Percentiles rank a stretch among this genome's conserved stretches.
Conservation (phyloP, 768 basidiomycete species). For the Leccinum longicurvipes region DNA sequence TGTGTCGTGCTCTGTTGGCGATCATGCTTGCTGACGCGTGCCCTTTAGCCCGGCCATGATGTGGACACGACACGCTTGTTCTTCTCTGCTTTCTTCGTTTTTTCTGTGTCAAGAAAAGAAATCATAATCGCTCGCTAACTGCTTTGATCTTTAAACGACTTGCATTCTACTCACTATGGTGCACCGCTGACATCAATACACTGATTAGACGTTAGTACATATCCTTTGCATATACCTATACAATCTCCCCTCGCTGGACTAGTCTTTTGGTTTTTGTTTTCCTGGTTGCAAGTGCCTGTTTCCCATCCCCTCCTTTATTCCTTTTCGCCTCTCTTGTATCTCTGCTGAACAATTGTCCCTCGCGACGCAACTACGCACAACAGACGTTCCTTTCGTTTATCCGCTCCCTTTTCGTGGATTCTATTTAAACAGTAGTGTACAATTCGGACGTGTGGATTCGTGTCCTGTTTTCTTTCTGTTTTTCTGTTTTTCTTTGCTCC, state of each 20-base stretch:
- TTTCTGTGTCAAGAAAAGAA: neutral
- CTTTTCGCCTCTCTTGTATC: neutral
- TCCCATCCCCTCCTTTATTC: neutral
- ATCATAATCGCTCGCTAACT: neutral
- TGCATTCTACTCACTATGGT: neutral
- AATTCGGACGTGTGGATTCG: no score
- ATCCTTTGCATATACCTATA: neutral
- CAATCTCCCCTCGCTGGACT: neutral
- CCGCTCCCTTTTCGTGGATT: neutral
- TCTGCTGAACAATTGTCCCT: neutral
- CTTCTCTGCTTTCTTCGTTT: neutral
- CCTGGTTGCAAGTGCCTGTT: neutral
- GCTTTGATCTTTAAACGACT: neutral
- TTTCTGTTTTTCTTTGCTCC: neutral
- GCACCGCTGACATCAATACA: neutral
- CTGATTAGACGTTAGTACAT: neutral
- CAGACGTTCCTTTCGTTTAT: neutral
- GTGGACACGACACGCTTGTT: neutral
- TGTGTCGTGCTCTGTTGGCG: neutral
- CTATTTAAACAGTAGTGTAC: neutral
- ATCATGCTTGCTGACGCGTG: neutral
- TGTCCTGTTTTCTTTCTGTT: neutral
- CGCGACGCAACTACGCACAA: neutral
- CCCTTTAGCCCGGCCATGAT: conserved; percentile 13
- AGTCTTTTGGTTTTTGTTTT: neutral